These are phyloP conservation scores for Rhizopus sp. DNA, from an alignment of 371 early-diverging fungal species.

Conservation along the genomic window DNA sequence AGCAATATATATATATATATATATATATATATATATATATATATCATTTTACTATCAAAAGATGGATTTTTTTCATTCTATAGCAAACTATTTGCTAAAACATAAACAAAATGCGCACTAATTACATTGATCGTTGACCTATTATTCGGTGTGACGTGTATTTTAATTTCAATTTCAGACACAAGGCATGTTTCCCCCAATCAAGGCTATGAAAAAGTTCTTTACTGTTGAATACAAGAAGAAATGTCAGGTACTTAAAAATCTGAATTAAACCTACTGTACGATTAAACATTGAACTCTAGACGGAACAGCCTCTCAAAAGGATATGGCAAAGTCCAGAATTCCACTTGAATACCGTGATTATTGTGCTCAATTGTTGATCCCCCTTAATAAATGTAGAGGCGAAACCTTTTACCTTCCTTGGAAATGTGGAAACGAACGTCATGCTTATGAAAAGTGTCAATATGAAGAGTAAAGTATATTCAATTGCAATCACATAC, in stretches of 20 bases:
- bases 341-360: constrained; percentile 91
- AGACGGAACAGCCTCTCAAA: constrained; percentile 85
- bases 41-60: too few species aligned
- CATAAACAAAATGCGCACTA: too few species aligned
- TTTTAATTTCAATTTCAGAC: too few species aligned
- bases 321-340: constrained; percentile 82
- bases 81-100: too few species aligned
- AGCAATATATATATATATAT: too few species aligned
- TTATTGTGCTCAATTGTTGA: constrained; percentile 90
- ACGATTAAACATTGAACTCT: background rate
- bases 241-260: constrained; percentile 6
- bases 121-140: too few species aligned
- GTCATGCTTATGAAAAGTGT: constrained; percentile 91
- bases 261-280: background rate
- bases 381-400: constrained; percentile 91
- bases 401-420: constrained; percentile 83
- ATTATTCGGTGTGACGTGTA: too few species aligned
- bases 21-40: too few species aligned
- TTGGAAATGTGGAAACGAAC: constrained; percentile 92
- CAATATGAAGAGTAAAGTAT: constrained; percentile 91
- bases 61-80: too few species aligned
- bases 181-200: too few species aligned
- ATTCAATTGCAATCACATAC: background rate
- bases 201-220: too few species aligned
- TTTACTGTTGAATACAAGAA: background rate